Conservation (phyloP, 345 rosid genomes). For the Gossypium australe region DNA sequence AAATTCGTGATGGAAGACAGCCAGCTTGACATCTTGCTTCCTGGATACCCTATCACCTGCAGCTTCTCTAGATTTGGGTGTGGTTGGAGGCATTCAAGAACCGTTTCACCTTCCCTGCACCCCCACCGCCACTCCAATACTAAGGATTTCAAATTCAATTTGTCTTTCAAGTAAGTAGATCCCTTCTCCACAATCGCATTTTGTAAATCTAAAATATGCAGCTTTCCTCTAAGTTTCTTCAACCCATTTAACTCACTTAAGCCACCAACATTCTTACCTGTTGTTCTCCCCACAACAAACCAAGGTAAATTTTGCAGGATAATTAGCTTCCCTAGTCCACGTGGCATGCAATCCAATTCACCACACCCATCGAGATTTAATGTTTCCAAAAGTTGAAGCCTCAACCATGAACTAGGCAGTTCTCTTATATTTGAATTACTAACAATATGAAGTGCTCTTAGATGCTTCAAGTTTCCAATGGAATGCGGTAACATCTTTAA, state of each 20-base stretch:
- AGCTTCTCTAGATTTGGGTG: background rate
- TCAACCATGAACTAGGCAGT: background rate
- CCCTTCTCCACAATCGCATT: background rate
- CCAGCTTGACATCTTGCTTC: background rate
- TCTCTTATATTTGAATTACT: too few relatives aligned
- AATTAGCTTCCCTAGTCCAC: background rate
- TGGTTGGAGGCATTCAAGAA: background rate
- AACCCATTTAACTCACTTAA: background rate
- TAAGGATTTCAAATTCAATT: background rate
- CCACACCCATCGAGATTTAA: background rate
- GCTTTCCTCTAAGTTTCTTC: background rate
- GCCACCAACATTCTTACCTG: constrained; percentile 1
- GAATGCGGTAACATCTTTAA: background rate
- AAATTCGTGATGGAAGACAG: background rate
- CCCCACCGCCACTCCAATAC: background rate
- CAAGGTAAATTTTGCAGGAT: background rate
- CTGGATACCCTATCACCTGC: background rate
- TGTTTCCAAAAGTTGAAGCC: background rate
- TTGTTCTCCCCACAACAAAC: background rate
- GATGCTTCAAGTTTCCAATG: background rate
- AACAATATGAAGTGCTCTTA: background rate
- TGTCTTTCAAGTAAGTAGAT: background rate
- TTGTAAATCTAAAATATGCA: background rate
- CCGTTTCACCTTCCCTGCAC: background rate
- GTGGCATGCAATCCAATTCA: background rate